phyloP scores from a whole-genome alignment of 495 filamentous ascomycete species.

The Penicillium flavigenum region DNA sequence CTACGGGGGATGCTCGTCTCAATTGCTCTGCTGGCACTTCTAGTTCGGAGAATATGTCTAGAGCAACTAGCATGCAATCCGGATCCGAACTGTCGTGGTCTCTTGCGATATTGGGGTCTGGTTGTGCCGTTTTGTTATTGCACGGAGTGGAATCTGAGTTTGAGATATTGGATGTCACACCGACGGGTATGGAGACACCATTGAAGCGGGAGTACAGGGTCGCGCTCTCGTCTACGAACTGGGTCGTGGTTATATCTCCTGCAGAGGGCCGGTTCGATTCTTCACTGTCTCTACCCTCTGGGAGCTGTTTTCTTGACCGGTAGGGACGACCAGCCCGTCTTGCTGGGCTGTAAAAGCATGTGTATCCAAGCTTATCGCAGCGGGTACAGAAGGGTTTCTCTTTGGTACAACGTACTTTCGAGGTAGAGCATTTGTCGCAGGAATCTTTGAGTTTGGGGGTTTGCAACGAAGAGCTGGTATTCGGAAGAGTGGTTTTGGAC shows the following conservation, averaged over 20 bases:
- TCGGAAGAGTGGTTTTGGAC: too few relatives aligned
- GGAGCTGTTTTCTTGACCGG: constrained; percentile 5
- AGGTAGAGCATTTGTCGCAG: constrained; percentile 39
- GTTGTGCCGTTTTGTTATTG: neutral
- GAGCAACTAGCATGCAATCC: constrained; percentile 5
- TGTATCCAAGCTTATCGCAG: constrained; percentile 33
- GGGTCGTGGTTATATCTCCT: neutral
- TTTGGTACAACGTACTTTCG: constrained; percentile 43
- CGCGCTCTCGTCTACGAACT: constrained; percentile 10
- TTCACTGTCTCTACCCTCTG: neutral
- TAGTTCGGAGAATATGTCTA: constrained; percentile 10
- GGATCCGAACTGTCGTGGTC: neutral
- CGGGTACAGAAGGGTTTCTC: constrained; percentile 38
- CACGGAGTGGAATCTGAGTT: neutral
- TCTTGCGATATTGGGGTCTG: neutral
- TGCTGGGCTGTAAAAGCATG: constrained; percentile 43
- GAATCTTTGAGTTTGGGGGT: constrained; percentile 34
- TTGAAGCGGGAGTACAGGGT: constrained; percentile 2
- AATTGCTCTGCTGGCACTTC: constrained; percentile 6
- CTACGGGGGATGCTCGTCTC: neutral
- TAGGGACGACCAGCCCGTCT: constrained; percentile 25
- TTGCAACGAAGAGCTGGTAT: constrained; percentile 1
- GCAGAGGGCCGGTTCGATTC: constrained; percentile 4
- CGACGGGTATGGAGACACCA: too few relatives aligned
- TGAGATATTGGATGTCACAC: neutral